Conservation (phyloP, 495 filamentous ascomycete species). For the Aspergillus mulundensis region DNA sequence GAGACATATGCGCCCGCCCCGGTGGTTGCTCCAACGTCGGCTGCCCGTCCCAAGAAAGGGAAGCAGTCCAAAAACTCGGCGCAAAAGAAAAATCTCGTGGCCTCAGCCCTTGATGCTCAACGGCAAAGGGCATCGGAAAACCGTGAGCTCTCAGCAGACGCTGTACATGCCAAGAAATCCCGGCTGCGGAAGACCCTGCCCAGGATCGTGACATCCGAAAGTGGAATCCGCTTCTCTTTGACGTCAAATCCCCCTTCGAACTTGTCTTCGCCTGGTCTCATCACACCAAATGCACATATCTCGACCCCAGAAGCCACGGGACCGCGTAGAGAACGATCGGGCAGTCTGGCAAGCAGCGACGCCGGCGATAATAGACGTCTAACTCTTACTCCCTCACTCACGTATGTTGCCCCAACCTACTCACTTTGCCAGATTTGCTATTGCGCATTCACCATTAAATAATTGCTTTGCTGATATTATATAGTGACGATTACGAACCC, state of each 20-base stretch:
- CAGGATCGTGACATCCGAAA: constrained; percentile 19
- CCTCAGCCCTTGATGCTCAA: constrained; percentile 14
- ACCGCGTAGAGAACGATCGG: constrained; percentile 12
- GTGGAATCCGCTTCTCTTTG: constrained; percentile 25
- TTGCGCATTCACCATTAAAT: background rate
- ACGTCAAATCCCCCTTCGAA: constrained; percentile 14
- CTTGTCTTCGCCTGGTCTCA: constrained; percentile 12
- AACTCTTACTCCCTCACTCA: constrained; percentile 19
- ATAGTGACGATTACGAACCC: constrained; percentile 25
- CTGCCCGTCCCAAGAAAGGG: constrained; percentile 25
- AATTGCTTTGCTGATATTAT: constrained; percentile 7
- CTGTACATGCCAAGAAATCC: constrained; percentile 26
- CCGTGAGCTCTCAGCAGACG: constrained; percentile 21
- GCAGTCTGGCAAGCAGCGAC: constrained; percentile 22
- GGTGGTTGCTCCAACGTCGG: constrained; percentile 12
- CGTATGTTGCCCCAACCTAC: constrained; percentile 1
- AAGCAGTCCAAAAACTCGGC: constrained; percentile 26
- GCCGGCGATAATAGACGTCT: constrained; percentile 25
- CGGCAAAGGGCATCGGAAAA: constrained; percentile 30
- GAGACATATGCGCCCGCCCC: constrained; percentile 22
- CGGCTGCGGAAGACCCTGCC: constrained; percentile 24
- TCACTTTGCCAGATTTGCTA: background rate
- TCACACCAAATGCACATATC: background rate
- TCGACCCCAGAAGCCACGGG: background rate
- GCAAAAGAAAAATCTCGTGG: constrained; percentile 16